A percentile compares a stretch with the other conserved stretches of the same genome.
Conservation (phyloP, 1,139 yeast species). For the Candida sojae region DNA sequence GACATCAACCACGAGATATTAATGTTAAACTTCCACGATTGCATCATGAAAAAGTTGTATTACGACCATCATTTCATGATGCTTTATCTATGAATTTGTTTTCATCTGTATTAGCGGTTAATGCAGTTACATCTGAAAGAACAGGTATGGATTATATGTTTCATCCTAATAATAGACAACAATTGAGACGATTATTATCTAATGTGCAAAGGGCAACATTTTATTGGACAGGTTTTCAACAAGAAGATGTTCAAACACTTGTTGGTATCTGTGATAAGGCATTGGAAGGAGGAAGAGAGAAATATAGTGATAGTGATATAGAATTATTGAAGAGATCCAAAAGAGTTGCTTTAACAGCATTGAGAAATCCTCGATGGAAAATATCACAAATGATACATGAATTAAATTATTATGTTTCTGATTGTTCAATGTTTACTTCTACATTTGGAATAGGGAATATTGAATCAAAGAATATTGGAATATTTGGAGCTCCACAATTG, state of each 20-base stretch:
- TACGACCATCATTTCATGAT: slow-evolving; percentile 64
- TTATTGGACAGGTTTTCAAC: slow-evolving; percentile 73
- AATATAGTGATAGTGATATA: slow-evolving; percentile 39
- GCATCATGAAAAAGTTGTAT: slow-evolving; percentile 55
- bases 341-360: slow-evolving; percentile 47
- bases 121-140: slow-evolving; percentile 73
- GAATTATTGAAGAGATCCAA: slow-evolving; percentile 42
- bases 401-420: slow-evolving; percentile 54
- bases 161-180: slow-evolving; percentile 56
- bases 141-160: slow-evolving; percentile 71
- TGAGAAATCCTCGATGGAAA: slow-evolving; percentile 56
- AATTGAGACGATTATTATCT: slow-evolving; percentile 55
- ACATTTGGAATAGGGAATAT: slow-evolving; percentile 46
- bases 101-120: slow-evolving; percentile 66
- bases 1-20: slow-evolving; percentile 57
- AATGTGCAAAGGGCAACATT: slow-evolving; percentile 69
- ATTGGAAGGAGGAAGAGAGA: slow-evolving; percentile 30
- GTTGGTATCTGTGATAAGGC: slow-evolving; percentile 50
- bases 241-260: slow-evolving; percentile 54
- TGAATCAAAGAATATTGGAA: slow-evolving; percentile 29
- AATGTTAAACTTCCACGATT: slow-evolving; percentile 62
- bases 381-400: slow-evolving; percentile 59
- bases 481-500: slow-evolving; percentile 66
- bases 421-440: slow-evolving; percentile 41
- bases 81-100: slow-evolving; percentile 61